Conservation (phyloP, 257 asterid species). For the Nicotiana otophora region DNA sequence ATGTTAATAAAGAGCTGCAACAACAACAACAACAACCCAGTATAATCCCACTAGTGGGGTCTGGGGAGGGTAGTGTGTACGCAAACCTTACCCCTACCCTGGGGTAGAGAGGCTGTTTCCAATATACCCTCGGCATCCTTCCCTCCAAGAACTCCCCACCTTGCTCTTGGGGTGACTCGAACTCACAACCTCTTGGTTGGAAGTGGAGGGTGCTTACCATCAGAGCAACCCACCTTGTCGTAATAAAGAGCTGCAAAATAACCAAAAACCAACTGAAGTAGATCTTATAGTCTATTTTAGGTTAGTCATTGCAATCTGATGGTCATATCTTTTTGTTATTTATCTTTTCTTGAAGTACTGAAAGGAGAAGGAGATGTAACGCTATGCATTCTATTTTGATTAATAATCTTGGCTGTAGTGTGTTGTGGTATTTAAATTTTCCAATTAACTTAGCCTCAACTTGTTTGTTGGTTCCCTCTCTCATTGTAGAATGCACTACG, state of each 20-base stretch:
- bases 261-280: background rate
- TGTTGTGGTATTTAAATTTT: background rate
- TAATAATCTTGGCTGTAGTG: background rate
- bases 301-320: background rate
- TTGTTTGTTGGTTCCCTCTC: constrained; percentile 5
- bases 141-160: no score
- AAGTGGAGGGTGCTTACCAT: no score
- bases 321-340: background rate
- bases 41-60: no score
- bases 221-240: no score
- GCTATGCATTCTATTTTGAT: background rate
- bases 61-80: no score
- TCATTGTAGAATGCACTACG: constrained; percentile 72
- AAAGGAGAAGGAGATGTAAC: background rate
- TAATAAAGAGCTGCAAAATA: background rate
- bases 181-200: no score
- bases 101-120: no score
- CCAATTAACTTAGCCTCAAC: background rate
- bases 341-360: background rate
- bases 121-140: no score
- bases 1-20: background rate
- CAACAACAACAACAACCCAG: no score
- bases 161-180: no score
- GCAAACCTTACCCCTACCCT: no score
- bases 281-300: background rate